Percentiles rank a stretch among this genome's conserved stretches.
phyloP scores from a whole-genome alignment of 2,329 filamentous ascomycete genomes.

The Scolecobasidium constrictum region DNA sequence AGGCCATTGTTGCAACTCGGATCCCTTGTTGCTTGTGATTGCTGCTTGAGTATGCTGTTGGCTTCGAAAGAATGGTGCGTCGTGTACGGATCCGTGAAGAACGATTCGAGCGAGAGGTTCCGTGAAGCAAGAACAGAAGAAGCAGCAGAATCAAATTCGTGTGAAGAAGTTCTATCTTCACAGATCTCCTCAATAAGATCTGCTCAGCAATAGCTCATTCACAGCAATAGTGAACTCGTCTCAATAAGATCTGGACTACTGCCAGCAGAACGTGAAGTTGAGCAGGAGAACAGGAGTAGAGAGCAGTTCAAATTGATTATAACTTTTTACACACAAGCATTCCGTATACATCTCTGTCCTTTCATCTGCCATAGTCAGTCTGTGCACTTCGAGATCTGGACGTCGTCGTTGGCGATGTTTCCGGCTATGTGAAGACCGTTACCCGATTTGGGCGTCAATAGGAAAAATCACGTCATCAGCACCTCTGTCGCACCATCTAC shows the following conservation, averaged over 20 bases:
- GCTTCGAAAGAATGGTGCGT: neutral
- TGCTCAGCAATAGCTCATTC: too few species aligned
- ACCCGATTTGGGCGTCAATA: conserved; percentile 17
- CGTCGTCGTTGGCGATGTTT: conserved; percentile 1
- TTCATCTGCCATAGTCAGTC: neutral
- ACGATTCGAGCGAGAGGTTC: neutral
- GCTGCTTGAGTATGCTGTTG: neutral
- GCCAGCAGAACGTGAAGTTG: neutral
- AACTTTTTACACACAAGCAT: too few species aligned
- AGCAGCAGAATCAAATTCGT: too few species aligned
- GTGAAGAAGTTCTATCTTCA: too few species aligned
- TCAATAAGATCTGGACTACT: too few species aligned
- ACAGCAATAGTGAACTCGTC: too few species aligned
- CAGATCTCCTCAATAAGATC: too few species aligned
- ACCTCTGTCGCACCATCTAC: too few species aligned
- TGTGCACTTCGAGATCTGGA: neutral
- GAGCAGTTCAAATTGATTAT: neutral
- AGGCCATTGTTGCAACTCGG: neutral
- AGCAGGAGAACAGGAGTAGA: neutral
- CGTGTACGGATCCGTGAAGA: neutral
- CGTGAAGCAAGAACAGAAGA: neutral
- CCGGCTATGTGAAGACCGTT: conserved; percentile 5
- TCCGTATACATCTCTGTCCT: neutral
- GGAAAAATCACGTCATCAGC: too few species aligned
- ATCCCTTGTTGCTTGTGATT: neutral